Evolutionary conservation across 2,329 filamentous ascomycete species (phyloP).

Genomic region (Aciculosporium take): DNA sequence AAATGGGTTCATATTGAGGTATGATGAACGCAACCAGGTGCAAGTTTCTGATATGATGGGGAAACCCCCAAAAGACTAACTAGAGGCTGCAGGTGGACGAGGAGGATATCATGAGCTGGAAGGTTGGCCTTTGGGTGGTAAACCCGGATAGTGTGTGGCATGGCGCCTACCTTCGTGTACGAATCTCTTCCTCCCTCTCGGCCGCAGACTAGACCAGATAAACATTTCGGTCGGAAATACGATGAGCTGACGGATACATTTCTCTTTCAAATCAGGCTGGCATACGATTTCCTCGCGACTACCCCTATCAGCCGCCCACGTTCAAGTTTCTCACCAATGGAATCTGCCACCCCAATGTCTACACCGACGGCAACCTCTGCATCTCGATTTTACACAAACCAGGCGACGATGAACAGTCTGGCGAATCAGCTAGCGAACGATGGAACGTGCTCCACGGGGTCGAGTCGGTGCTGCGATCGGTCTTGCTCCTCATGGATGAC

Average conservation of each 20-base stretch:
- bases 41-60: neutral
- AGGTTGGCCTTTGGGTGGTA: slow-evolving; percentile 76
- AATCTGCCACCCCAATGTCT: slow-evolving; percentile 89
- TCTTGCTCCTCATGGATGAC: slow-evolving; percentile 82
- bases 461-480: slow-evolving; percentile 85
- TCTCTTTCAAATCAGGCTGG: slow-evolving; percentile 49
- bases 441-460: slow-evolving; percentile 92
- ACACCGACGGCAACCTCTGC: slow-evolving; percentile 77
- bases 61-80: neutral
- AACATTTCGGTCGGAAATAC: neutral
- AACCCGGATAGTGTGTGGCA: slow-evolving; percentile 88
- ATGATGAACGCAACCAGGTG: slow-evolving; percentile 16
- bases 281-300: slow-evolving; percentile 78
- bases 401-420: slow-evolving; percentile 84
- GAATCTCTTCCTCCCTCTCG: slow-evolving; percentile 4
- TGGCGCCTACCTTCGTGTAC: slow-evolving; percentile 73
- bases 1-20: slow-evolving; percentile 89
- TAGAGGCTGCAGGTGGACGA: slow-evolving; percentile 49
- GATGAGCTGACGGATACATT: neutral
- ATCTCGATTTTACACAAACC: slow-evolving; percentile 93
- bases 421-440: slow-evolving; percentile 76
- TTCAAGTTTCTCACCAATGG: slow-evolving; percentile 67
- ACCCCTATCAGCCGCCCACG: slow-evolving; percentile 76
- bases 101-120: slow-evolving; percentile 78
- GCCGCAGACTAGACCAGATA: slow-evolving; percentile 4